phyloP scores from a whole-genome alignment of 1,284 basidiomycete species.

The Leccinum griseonigrum region DNA sequence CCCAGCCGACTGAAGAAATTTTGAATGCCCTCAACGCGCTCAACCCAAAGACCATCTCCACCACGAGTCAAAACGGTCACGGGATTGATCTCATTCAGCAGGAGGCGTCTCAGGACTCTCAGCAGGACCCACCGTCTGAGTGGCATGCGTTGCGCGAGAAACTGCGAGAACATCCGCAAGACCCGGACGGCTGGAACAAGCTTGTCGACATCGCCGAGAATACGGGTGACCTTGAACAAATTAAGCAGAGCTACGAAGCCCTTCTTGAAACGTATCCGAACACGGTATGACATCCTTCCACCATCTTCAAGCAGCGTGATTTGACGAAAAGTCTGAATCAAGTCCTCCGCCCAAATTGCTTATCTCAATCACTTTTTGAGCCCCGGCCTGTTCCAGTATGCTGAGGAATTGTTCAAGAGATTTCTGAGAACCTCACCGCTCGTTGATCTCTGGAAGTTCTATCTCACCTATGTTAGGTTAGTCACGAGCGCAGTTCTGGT shows the following conservation, averaged over 20 bases:
- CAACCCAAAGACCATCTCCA: conserved; percentile 30
- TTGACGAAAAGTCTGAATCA: conserved; percentile 28
- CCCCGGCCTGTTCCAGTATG: conserved; percentile 63
- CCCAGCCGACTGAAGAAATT: conserved; percentile 41
- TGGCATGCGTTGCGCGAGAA: conserved; percentile 47
- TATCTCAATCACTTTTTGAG: conserved; percentile 81
- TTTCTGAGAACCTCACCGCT: conserved; percentile 81
- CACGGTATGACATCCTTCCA: conserved; percentile 44
- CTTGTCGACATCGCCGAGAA: conserved; percentile 59
- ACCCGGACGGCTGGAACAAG: conserved; percentile 60
- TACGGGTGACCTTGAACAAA: conserved; percentile 58
- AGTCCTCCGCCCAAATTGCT: conserved; percentile 76
- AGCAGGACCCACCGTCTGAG: conserved; percentile 41
- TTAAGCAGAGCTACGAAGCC: conserved; percentile 64
- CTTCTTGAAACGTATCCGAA: conserved; percentile 67
- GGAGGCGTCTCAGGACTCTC: conserved; percentile 22
- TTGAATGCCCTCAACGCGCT: conserved; percentile 39
- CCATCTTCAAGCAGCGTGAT: conserved; percentile 20
- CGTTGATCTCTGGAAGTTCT: conserved; percentile 86
- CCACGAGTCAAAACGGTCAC: conserved; percentile 28
- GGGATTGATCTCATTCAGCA: conserved; percentile 24
- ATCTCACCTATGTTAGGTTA: conserved; percentile 79
- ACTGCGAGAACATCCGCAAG: conserved; percentile 50
- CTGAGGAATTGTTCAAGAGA: conserved; percentile 76
- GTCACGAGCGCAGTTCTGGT: conserved; percentile 24